Evolutionary conservation across 768 basidiomycete species (phyloP), one percentile per base, ranked within the genome.

Genomic region (Leccinum longicurvipes): DNA sequence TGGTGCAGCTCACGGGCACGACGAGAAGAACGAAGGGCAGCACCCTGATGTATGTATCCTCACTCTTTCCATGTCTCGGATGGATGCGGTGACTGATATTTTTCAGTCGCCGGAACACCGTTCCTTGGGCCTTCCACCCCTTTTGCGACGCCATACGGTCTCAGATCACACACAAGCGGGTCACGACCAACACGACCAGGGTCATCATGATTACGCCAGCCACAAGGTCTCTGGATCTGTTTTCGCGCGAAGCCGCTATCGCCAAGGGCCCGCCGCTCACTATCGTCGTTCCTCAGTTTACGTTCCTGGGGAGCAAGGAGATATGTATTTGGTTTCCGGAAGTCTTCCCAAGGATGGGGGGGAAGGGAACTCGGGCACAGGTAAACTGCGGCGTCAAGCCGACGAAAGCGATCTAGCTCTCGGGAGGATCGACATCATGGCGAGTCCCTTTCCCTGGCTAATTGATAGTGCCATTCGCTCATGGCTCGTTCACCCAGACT

Each of bases 391-490:
- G 8, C 63, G 53, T 52, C 61, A 58, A 31, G 39, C 28, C 31
- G 50, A 51, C n/a, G 65, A 53, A 45, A 55, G 48, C 27, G 54
- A 51, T 10, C 70, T 71, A 3, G 74, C 71, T 8, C 65, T 72
- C 8, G 82, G 84, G 4, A 71, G 55, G 3, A 69, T 85, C 47
- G 75, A 79, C 58, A 77, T 86, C 56, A 68, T 81, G 73, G 84
- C 77, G 57, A 50, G 77, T 72, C 12, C 11, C 47, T 34, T 28
- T 53, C 29, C 34, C 28, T 12, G 17, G 32, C 41, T 25, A 11
- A 36, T 41, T 25, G 14, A 39, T 55, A 63, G 49, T 54, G 29
- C 54, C 57, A 9, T 36, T 52, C 17, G 32, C 58, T 55, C 29
- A 59, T 15, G 5, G 45, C 9, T 23, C 11, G 12, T 32, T 50